Conservation (phyloP, 2,329 filamentous ascomycete genomes). For the Aspergillus persii region DNA sequence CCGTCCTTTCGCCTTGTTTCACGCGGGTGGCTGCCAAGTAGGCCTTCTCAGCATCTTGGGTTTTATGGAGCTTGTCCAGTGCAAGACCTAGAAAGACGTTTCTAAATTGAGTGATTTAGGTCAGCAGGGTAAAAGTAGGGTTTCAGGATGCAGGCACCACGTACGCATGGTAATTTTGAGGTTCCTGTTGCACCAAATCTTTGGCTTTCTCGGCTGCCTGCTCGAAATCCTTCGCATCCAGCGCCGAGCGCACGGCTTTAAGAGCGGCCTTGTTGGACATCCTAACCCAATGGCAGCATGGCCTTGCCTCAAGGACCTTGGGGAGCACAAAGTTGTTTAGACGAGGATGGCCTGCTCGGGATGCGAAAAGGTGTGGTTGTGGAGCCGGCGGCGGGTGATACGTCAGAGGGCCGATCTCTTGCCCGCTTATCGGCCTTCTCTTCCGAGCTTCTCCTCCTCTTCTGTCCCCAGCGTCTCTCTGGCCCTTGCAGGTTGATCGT, state of each 20-base stretch:
- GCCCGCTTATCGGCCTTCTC: constrained; percentile 10
- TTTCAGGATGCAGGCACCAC: constrained; percentile 26
- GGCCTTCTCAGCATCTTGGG: constrained; percentile 70
- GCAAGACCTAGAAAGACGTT: constrained; percentile 87
- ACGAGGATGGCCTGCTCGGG: not conserved
- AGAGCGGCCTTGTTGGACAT: constrained; percentile 66
- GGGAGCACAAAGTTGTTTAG: constrained; percentile 3
- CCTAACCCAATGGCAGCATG: constrained; percentile 22
- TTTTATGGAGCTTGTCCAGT: constrained; percentile 70
- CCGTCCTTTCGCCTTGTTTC: constrained; percentile 74
- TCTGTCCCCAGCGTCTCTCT: not conserved
- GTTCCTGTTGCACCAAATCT: constrained; percentile 67
- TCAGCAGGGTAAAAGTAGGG: constrained; percentile 6
- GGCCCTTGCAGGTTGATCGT: not conserved
- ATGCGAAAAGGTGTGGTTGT: constrained; percentile 12
- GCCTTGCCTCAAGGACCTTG: constrained; percentile 3
- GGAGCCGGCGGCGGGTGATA: constrained; percentile 18
- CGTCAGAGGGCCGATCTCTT: constrained; percentile 25
- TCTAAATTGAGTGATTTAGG: constrained; percentile 40
- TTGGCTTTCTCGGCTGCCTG: constrained; percentile 69
- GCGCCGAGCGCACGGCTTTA: constrained; percentile 75
- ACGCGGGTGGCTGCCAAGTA: constrained; percentile 71
- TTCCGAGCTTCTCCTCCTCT: not conserved
- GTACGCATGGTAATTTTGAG: constrained; percentile 78
- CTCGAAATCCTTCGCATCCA: constrained; percentile 76